Base-by-base conservation (phyloP, 768 basidiomycete genomes). In the Xerocomellus intermedius region DNA sequence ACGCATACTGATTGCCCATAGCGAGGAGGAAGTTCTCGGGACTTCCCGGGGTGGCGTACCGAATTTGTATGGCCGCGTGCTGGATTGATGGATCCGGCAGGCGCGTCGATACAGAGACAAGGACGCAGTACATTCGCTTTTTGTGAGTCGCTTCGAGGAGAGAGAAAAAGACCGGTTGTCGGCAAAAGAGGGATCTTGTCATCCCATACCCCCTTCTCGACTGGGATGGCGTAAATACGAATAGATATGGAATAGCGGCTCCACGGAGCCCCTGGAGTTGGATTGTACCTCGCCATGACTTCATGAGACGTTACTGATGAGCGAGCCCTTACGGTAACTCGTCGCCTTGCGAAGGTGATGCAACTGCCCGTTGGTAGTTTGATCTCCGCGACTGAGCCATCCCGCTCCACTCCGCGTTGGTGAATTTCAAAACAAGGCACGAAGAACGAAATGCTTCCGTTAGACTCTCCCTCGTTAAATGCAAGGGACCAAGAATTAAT, bases 331-430 rank as follows among this genome's bases (percentile, higher is more conserved):
- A 36, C 52, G 45, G 50, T 36, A 44, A 41, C 44, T 35, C 39
- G 22, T 4, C 28, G n/a, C 28, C 54, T 28, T 12, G 16, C 37
- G 22, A 37, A 48, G 47, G 55, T 41, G 56, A 51, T 57, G 28
- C 43, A 12, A 49, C 53, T 59, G 10, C 55, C 56, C 38, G 21
- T 42, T 42, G 32, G 8, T 39, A 36, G 56, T 63, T 70, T 57
- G 67, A 70, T 69, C 69, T 70, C 69, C 69, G 69, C 67, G 68
- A 69, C 42, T 43, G 16, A 44, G 38, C 42, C 8, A 38, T 54
- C 47, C 41, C 41, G 41, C 41, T 10, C 36, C 26, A 43, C 42
- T 53, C 54, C 58, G 50, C 64, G 51, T 42, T 38, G 14, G 32
- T 50, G 22, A 37, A 45, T 32, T 44, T 19, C 32, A 48, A 46